phyloP scores from a whole-genome alignment of 805 yeast species.

The Torulaspora quercuum region DNA sequence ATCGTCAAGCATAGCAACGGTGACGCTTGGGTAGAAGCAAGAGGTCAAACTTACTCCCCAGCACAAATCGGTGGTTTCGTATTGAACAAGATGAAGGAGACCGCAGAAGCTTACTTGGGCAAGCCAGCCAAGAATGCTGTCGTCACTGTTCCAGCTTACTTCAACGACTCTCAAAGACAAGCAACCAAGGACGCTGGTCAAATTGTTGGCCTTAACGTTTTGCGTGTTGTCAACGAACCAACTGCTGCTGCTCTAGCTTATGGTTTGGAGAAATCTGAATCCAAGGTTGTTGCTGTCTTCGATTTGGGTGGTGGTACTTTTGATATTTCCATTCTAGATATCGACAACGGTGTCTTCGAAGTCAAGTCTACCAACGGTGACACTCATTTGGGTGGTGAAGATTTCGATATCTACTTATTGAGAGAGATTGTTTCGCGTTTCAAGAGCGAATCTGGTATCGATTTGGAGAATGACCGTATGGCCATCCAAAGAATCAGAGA shows the following conservation, averaged over 20 bases:
- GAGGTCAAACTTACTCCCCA: slow-evolving; percentile 86
- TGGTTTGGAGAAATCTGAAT: slow-evolving; percentile 78
- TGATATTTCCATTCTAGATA: slow-evolving; percentile 93
- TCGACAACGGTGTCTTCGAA: slow-evolving; percentile 96
- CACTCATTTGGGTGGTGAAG: slow-evolving; percentile 87
- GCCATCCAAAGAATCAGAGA: slow-evolving; percentile 82
- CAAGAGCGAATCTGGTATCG: slow-evolving; percentile 65
- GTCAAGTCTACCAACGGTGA: slow-evolving; percentile 96
- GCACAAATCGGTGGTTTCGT: slow-evolving; percentile 94
- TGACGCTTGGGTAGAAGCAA: slow-evolving; percentile 93
- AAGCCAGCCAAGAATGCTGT: slow-evolving; percentile 86
- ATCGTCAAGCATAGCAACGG: slow-evolving; percentile 88
- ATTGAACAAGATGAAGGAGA: slow-evolving; percentile 96
- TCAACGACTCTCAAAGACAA: slow-evolving; percentile 78
- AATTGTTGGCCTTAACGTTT: slow-evolving; percentile 85
- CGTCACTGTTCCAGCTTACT: slow-evolving; percentile 84
- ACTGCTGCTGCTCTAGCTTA: slow-evolving; percentile 93
- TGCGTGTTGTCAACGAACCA: slow-evolving; percentile 80
- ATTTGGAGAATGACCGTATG: slow-evolving; percentile 54
- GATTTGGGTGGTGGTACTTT: slow-evolving; percentile 99
- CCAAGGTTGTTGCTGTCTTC: slow-evolving; percentile 89
- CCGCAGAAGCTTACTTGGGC: slow-evolving; percentile 90
- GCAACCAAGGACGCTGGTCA: slow-evolving; percentile 96
- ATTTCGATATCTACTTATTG: slow-evolving; percentile 80
- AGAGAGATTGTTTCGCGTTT: slow-evolving; percentile 78